Evolutionary conservation across 495 filamentous ascomycete species (phyloP), one percentile per base, ranked within the genome.

Genomic region (Talaromyces proteolyticus): DNA sequence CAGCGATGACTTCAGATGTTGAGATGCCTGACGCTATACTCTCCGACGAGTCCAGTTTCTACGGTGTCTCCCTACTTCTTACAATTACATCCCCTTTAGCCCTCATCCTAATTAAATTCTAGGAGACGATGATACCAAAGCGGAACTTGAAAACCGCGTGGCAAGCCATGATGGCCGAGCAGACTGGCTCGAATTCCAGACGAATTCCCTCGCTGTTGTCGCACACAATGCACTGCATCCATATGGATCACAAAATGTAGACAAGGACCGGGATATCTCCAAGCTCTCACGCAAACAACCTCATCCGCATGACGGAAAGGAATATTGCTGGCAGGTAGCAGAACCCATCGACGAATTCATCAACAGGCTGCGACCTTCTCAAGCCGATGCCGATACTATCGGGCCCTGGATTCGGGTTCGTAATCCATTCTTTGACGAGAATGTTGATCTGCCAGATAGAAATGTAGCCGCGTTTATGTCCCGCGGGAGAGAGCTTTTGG

Each of bases 31-130:
- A 60, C 14, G 49, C 54, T 16, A 44, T 68, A 6, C 53, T 84
- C 48, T 84, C 80, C n/a, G 82, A 82, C 37, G 82, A 88, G 26
- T 88, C 85, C 4, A 84, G 85, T 53, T 88, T 88, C 66, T 88
- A 89, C 53, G 85, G 85, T 80, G 67, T 18, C 47, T 20, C 37
- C 10, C 11, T 18, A 8, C 21, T 20, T 18, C 3, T 23, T 21
- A 24, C 21, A 16, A 7, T 42, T 42, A 19, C n/a, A 42, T 42
- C 10, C 17, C 39, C 25, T 12, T 42, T n/a, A 37, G 16, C 37
- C 39, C 21, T 22, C 18, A 19, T 24, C 20, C 14, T 23, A 21
- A 17, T 19, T 14, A 19, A 17, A 18, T 38, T 0, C 34, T 47
- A 87, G 83, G 80, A 52, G 74, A 76, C 45, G 75, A 76, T n/a